A percentile compares a stretch with the other conserved stretches of the same genome.
These are phyloP conservation scores for Davidsoniella eucalypti DNA, from an alignment of 2,329 filamentous ascomycete species.

Conservation along the genomic window DNA sequence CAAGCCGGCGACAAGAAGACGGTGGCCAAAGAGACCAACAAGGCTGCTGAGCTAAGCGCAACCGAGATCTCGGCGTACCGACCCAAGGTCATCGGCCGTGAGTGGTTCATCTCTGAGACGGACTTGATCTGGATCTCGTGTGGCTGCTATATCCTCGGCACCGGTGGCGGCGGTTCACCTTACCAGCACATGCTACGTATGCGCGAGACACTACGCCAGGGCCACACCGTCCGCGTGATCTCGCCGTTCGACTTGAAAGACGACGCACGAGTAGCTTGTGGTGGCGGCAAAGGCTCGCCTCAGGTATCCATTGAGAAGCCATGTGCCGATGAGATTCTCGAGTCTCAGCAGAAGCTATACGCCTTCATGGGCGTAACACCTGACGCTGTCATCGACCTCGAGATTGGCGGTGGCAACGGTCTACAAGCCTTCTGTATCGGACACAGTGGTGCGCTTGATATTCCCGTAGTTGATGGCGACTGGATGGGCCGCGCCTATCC, in stretches of 20 bases:
- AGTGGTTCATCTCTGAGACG: slow-evolving; percentile 41
- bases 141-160: slow-evolving; percentile 45
- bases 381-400: slow-evolving; percentile 42
- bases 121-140: slow-evolving; percentile 40
- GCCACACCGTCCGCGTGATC: slow-evolving; percentile 34
- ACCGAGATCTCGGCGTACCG: slow-evolving; percentile 26
- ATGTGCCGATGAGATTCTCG: slow-evolving; percentile 36
- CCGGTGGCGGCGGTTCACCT: slow-evolving; percentile 41
- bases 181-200: slow-evolving; percentile 35
- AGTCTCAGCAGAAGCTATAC: slow-evolving; percentile 35
- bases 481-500: slow-evolving; percentile 42
- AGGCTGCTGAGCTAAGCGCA: slow-evolving; percentile 5
- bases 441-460: slow-evolving; percentile 32
- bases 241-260: slow-evolving; percentile 33
- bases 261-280: slow-evolving; percentile 35
- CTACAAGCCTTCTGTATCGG: slow-evolving; percentile 41
- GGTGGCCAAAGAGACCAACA: not conserved
- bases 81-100: slow-evolving; percentile 31
- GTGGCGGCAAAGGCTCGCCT: slow-evolving; percentile 41
- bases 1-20: slow-evolving; percentile 18
- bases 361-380: slow-evolving; percentile 26
- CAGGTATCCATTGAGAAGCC: slow-evolving; percentile 45
- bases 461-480: slow-evolving; percentile 36
- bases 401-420: slow-evolving; percentile 53
- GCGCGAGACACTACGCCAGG: slow-evolving; percentile 31